A percentile compares a stretch with the other conserved stretches of the same genome.
Conservation (phyloP, 345 rosid genomes). For the Lumnitzera littorea region DNA sequence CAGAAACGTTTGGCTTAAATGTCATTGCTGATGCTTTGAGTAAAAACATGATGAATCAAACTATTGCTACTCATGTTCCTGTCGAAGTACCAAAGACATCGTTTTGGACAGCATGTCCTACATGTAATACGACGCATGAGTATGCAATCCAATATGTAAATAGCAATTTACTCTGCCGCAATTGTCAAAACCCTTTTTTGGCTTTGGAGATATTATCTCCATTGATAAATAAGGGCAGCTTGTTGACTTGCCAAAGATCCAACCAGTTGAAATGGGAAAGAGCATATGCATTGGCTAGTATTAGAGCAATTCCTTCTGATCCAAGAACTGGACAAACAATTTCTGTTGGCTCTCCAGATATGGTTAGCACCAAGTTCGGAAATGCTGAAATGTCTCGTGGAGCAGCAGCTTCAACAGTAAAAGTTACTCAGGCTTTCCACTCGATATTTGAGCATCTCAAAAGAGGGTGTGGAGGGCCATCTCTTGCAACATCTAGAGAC, state of each 20-base stretch:
- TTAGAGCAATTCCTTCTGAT: constrained; percentile 7
- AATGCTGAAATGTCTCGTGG: constrained; percentile 3
- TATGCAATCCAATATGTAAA: constrained; percentile 26
- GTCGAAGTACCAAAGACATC: constrained; percentile 5
- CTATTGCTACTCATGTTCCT: constrained; percentile 7
- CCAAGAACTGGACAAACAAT: constrained; percentile 2
- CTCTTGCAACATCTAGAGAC: constrained; percentile 4
- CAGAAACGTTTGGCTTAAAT: constrained; percentile 29
- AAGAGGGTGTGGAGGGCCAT: constrained; percentile 13
- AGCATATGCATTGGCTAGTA: not conserved
- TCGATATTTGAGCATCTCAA: constrained; percentile 14
- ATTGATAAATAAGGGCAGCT: constrained; percentile 14
- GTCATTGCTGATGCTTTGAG: constrained; percentile 12
- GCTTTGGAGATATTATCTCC: constrained; percentile 35
- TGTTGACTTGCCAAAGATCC: constrained; percentile 6
- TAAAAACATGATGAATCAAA: constrained; percentile 13
- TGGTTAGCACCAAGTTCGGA: constrained; percentile 13
- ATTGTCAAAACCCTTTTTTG: constrained; percentile 29
- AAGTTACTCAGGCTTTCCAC: constrained; percentile 11
- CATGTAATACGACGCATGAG: constrained; percentile 33
- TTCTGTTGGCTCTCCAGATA: constrained; percentile 7
- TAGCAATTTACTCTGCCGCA: constrained; percentile 26
- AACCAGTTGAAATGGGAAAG: constrained; percentile 8
- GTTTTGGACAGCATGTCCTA: constrained; percentile 45
- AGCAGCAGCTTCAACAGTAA: constrained; percentile 10